Base-by-base conservation (phyloP, 2,329 filamentous ascomycete genomes). In the Talaromyces albobiverticillius region DNA sequence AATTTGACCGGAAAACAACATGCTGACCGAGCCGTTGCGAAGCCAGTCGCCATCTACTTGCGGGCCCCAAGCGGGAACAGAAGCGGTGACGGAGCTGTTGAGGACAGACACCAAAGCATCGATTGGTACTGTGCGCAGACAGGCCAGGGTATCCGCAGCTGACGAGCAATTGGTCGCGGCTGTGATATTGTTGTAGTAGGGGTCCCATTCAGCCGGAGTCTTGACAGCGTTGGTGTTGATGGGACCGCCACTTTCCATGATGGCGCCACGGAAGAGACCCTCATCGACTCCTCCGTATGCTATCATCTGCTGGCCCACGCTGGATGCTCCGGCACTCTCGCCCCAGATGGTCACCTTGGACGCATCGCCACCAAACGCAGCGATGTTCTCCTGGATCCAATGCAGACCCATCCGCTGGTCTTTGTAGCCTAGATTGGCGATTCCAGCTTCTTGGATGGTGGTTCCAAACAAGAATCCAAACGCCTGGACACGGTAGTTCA, bases 381-480 rank as follows among this genome's bases (percentile, higher is more conserved):
- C 25, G 18, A 47, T 47, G 20, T 69, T 23, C 57, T 51, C 7
- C 41, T 67, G 63, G 6, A 72, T 60, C 71, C 71, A 73, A 23
- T 67, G 64, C 9, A 73, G 65, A 3, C 68, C 69, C 16, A 72
- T 56, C 18, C 71, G 61, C 45, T 74, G 71, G 43, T 73, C 70
- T 31, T 64, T 58, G 16, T 71, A 60, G 1, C 87, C 87, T 18
- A 86, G 68, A 61, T 90, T 90, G 4, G 76, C 72, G 36, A 71
- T 71, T 3, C 78, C 76, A 6, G 56, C 62, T 10, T 61, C 67
- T 4, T 70, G 65, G 31, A 81, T 63, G 60, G 26, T 11, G 13
- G 14, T 31, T 26, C 45, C 31, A n/a, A n/a, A 31, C 10, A 36
- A 13, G 68, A 93, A 90, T 0, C 88, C 89, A 64, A 90, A 61